A percentile compares a stretch with the other conserved stretches of the same genome.
These are phyloP conservation scores for Camptophora hylomeconis DNA, from an alignment of 2,329 filamentous ascomycete genomes.

Conservation along the genomic window DNA sequence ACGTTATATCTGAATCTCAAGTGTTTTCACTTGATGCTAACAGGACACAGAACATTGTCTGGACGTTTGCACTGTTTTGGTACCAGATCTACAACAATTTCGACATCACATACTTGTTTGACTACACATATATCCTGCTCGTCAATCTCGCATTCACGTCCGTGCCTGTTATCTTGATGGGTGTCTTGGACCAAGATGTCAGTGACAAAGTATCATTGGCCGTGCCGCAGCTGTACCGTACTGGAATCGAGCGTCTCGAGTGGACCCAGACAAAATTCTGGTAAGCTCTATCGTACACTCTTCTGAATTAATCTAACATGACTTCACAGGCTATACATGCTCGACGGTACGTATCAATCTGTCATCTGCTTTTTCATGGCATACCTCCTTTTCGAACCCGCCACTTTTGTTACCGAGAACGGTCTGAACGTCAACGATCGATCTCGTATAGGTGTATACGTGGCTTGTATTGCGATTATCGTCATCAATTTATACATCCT, in stretches of 20 bases:
- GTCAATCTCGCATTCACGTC: conserved; percentile 98
- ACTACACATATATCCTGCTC: conserved; percentile 93
- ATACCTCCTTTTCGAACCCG: conserved; percentile 62
- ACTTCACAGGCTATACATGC: conserved; percentile 69
- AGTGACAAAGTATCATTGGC: conserved; percentile 86
- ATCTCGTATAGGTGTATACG: conserved; percentile 72
- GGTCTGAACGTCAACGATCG: conserved; percentile 69
- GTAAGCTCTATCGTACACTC: conserved; percentile 43
- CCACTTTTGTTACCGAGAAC: conserved; percentile 55
- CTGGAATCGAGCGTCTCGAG: conserved; percentile 89
- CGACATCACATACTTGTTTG: conserved; percentile 92
- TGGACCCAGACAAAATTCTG: conserved; percentile 97
- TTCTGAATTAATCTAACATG: conserved; percentile 7
- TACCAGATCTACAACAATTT: conserved; percentile 93
- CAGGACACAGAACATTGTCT: conserved; percentile 68
- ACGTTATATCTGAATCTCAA: conserved; percentile 14
- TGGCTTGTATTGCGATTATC: conserved; percentile 71
- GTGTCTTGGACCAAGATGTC: conserved; percentile 93
- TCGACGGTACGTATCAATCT: conserved; percentile 89
- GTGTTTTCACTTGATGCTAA: conserved; percentile 11
- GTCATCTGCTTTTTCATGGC: conserved; percentile 87
- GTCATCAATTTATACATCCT: conserved; percentile 90
- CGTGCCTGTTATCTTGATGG: conserved; percentile 85
- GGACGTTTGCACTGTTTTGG: conserved; percentile 95
- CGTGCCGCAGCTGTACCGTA: conserved; percentile 87